Conservation (phyloP, 306 rosid genomes). For the Citrullus mucosospermus region DNA sequence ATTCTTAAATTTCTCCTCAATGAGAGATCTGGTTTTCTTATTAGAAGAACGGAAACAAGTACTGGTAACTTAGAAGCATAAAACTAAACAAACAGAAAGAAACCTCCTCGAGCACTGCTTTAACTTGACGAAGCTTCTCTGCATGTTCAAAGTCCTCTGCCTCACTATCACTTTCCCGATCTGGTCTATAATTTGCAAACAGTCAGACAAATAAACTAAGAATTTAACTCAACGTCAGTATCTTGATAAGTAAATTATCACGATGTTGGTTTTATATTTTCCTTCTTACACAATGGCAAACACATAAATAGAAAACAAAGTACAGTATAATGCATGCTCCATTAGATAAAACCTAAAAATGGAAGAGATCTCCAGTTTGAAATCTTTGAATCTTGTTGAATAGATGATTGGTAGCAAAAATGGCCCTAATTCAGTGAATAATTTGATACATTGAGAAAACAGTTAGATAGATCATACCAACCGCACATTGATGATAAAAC, state of each 20-base stretch:
- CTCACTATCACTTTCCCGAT: slow-evolving; percentile 79
- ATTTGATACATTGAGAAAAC: background rate
- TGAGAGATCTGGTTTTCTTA: background rate
- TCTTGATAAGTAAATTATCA: background rate
- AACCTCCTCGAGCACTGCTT: slow-evolving; percentile 99
- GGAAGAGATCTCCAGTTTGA: background rate
- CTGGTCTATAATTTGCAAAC: slow-evolving; percentile 49
- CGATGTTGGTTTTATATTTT: background rate
- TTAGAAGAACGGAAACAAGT: background rate
- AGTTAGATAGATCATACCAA: background rate
- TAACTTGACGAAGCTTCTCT: slow-evolving; percentile 98
- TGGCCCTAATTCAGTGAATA: background rate
- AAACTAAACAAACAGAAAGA: background rate
- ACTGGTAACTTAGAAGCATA: background rate
- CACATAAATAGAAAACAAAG: background rate
- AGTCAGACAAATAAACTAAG: background rate
- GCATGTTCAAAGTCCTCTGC: slow-evolving; percentile 95
- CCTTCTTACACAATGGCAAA: background rate
- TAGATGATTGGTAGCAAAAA: background rate
- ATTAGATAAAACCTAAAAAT: background rate
- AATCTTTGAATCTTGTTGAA: background rate
- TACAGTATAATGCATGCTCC: background rate
- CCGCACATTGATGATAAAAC: background rate
- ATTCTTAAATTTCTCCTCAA: background rate
- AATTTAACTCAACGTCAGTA: background rate